Percentiles rank a stretch among this genome's conserved stretches.
These are phyloP conservation scores for Tetrahymena malaccensis DNA, from an alignment of 73 alveolate species.

Conservation along the genomic window DNA sequence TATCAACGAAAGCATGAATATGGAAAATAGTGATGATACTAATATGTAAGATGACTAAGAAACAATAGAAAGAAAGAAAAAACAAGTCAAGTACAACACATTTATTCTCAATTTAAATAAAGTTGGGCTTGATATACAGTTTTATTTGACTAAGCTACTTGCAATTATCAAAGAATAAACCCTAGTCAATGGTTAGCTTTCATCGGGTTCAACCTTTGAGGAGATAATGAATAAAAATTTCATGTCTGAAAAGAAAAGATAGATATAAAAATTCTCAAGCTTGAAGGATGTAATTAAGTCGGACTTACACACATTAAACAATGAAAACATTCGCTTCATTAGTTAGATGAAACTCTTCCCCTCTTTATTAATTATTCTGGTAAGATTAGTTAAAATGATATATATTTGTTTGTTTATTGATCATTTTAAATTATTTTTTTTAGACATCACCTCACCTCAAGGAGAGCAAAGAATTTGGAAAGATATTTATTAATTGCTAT, in stretches of 20 bases:
- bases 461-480: not conserved
- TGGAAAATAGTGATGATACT: not conserved
- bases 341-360: not conserved
- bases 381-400: not conserved
- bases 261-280: not conserved
- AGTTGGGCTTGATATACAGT: not conserved
- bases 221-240: not conserved
- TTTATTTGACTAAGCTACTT: not conserved
- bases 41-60: not conserved
- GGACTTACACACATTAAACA: not conserved
- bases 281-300: not conserved
- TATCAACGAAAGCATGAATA: not conserved
- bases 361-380: not conserved
- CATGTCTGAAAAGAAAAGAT: not conserved
- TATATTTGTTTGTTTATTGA: too few relatives aligned
- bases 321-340: not conserved
- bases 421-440: not conserved
- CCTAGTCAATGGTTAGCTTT: not conserved
- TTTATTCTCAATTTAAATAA: not conserved
- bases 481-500: not conserved
- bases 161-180: not conserved
- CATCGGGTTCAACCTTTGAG: not conserved
- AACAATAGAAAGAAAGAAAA: not conserved
- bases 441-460: not conserved
- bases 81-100: not conserved